Evolutionary conservation across 1,139 yeast genomes (phyloP).

Genomic region (Saccharomyces hybrid): DNA sequence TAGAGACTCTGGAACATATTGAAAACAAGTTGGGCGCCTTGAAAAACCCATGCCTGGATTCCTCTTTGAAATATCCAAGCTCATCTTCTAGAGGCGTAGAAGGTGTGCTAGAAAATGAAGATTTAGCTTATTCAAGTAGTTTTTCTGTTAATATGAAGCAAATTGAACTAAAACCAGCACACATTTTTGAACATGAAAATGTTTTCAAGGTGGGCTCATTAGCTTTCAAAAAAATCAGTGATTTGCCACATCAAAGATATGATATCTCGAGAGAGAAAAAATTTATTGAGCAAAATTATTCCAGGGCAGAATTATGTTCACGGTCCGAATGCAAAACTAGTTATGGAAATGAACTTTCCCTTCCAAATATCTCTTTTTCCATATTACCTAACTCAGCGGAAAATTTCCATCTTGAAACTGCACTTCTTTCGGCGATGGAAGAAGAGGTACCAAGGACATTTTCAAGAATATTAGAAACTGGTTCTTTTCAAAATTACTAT

Average conservation of each 20-base stretch:
- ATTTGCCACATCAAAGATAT: too few species aligned
- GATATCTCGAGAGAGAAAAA: too few species aligned
- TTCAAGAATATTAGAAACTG: constrained; percentile 10
- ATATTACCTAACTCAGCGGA: constrained; percentile 3
- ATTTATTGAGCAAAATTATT: background rate
- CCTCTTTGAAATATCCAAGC: background rate
- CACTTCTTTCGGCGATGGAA: background rate
- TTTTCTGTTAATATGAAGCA: constrained; percentile 20
- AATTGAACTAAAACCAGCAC: constrained; percentile 16
- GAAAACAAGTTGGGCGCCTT: constrained; percentile 8
- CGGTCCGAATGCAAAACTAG: background rate
- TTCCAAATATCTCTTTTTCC: constrained; percentile 5
- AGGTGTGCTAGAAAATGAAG: background rate
- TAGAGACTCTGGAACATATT: constrained; percentile 20
- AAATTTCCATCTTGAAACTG: constrained; percentile 1
- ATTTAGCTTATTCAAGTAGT: constrained; percentile 6
- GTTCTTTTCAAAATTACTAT: background rate
- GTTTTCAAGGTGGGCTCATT: constrained; percentile 9
- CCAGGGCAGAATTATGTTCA: background rate
- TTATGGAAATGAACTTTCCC: background rate
- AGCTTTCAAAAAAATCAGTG: constrained; percentile 8
- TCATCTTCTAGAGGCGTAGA: background rate
- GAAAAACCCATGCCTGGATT: constrained; percentile 1
- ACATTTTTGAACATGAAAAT: constrained; percentile 7
- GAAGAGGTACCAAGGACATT: constrained; percentile 12